phyloP scores from a whole-genome alignment of 169 alveolate species.

The Plasmodium adleri region DNA sequence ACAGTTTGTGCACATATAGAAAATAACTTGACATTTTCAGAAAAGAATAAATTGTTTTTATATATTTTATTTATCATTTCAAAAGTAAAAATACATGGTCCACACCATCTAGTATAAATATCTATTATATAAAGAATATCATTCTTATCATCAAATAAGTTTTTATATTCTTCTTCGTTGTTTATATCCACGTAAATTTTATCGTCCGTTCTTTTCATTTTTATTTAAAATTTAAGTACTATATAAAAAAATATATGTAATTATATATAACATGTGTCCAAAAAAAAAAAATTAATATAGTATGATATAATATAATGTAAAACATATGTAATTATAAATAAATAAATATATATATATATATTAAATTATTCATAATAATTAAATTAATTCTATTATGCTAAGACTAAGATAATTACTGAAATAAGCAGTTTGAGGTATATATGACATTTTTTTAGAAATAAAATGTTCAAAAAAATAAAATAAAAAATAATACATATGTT shows the following conservation, averaged over 20 bases:
- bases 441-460: too few relatives aligned
- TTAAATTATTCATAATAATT: too few relatives aligned
- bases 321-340: background rate
- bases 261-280: background rate
- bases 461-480: too few relatives aligned
- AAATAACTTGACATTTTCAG: conserved; percentile 63
- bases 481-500: too few relatives aligned
- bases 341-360: background rate
- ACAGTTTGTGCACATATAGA: conserved; percentile 69
- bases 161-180: conserved; percentile 72
- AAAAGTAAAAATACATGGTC: conserved; percentile 72
- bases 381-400: too few relatives aligned
- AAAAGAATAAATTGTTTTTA: conserved; percentile 45
- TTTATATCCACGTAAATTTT: conserved; percentile 48
- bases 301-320: background rate
- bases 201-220: conserved; percentile 68
- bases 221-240: background rate
- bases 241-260: background rate
- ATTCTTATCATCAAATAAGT: conserved; percentile 56
- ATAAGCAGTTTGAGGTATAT: too few relatives aligned
- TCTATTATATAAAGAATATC: conserved; percentile 75
- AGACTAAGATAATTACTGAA: too few relatives aligned
- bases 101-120: conserved; percentile 74
- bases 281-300: background rate
- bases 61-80: conserved; percentile 74